These are phyloP conservation scores for Trichocomaceae sp. DNA, from an alignment of 2,329 filamentous ascomycete species.

Conservation along the genomic window DNA sequence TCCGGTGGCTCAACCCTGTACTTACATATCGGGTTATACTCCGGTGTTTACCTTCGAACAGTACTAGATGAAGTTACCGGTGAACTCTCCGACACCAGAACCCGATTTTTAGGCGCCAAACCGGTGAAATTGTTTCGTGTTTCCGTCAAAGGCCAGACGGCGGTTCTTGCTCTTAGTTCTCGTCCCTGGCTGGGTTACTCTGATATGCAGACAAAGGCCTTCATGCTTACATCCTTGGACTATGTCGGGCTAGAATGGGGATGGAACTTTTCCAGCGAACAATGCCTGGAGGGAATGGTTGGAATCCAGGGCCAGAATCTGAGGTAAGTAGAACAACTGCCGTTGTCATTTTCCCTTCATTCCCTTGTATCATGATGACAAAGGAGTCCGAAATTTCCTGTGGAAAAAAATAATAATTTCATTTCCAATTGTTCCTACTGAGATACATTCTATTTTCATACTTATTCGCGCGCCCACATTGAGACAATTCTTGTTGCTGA, in stretches of 20 bases:
- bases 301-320: conserved; percentile 85
- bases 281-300: conserved; percentile 89
- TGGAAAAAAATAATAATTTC: conserved; percentile 42
- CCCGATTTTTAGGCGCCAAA: conserved; percentile 88
- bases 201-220: conserved; percentile 76
- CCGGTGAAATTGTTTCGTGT: conserved; percentile 86
- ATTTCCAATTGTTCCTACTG: conserved; percentile 97
- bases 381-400: conserved; percentile 32
- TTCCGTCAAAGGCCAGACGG: conserved; percentile 75
- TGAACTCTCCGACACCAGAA: conserved; percentile 87
- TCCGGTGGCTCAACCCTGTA: conserved; percentile 84
- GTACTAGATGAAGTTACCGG: conserved; percentile 93
- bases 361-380: conserved; percentile 41
- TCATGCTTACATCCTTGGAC: conserved; percentile 86
- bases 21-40: conserved; percentile 91
- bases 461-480: not conserved
- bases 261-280: conserved; percentile 94
- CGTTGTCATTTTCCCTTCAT: conserved; percentile 14
- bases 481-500: conserved; percentile 6
- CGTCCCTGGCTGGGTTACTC: conserved; percentile 95
- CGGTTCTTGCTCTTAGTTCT: conserved; percentile 83
- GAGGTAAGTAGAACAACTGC: conserved; percentile 56
- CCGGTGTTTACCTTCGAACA: conserved; percentile 90
- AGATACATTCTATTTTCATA: conserved; percentile 35
- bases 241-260: conserved; percentile 86